Evolutionary conservation across 345 rosid genomes (phyloP), one percentile per base, ranked within the genome.

Genomic region (Laguncularia racemosa): DNA sequence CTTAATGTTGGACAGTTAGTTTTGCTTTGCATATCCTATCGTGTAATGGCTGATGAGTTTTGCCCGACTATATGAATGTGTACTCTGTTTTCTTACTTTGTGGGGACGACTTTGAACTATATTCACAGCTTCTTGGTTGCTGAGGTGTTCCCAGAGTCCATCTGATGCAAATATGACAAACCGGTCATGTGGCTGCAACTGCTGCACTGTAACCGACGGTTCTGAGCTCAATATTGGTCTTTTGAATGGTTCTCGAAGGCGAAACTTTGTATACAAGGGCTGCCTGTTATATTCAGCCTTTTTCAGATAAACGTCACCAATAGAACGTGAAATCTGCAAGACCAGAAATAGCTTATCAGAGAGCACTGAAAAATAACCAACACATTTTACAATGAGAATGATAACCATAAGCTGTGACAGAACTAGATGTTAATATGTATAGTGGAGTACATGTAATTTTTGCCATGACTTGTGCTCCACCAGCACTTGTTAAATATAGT

Each of bases 41-140:
- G 4, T 23, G 26, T 33, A 8, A 4, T 6, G 6, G 0, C 6
- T 4, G 1, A 49, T 47, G 38, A 14, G 52, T 21, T 17, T 46
- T 19, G 10, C 13, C 14, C 19, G 40, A 1, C 14, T 3, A 16
- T 8, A 28, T 12, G 23, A 9, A 52, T 38, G 0, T 38, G 17
- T 8, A 57, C n/a, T 21, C 11, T 3, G 26, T 21, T 4, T 10
- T 59, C 65, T 67, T 70, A 64, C 83, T 50, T 28, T 74, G 62
- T 56, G 68, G 19, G 77, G 71, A 59, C 73, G 72, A 45, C 65
- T 74, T 50, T 72, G 73, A 56, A 78, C 79, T 38, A 78, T 72
- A 59, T 78, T 71, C 15, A 78, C 83, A 20, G 83, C 83, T 60
- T 72, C 76, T 67, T 78, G 83, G 66, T 78, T 78, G 75, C 77